Evolutionary conservation across 208 protist genomes (phyloP).

Genomic region (Histomonas meleagridis): DNA sequence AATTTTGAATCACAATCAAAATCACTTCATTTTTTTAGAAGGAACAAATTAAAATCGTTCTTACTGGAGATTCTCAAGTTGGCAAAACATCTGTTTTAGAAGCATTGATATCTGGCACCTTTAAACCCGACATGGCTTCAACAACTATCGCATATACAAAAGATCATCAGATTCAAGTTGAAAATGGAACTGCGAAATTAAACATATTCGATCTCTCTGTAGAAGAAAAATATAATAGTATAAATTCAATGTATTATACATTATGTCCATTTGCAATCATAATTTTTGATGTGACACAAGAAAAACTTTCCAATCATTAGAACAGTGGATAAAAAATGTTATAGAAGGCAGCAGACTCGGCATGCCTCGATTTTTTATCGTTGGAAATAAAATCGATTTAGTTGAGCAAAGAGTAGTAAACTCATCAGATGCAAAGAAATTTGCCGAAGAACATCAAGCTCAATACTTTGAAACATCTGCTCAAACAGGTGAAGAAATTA

Average conservation of each 20-base stretch:
- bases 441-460: background rate
- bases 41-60: background rate
- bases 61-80: constrained; percentile 1
- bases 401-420: background rate
- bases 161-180: background rate
- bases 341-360: background rate
- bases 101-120: background rate
- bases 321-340: background rate
- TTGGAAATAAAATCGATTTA: background rate
- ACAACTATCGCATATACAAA: background rate
- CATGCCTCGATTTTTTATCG: background rate
- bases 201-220: background rate
- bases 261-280: background rate
- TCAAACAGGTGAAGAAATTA: background rate
- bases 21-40: no score
- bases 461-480: background rate
- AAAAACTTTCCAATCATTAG: background rate
- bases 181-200: background rate
- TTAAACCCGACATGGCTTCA: background rate
- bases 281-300: background rate
- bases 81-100: background rate
- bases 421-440: background rate
- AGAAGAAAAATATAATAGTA: background rate
- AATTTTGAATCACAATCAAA: no score
- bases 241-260: background rate